Evolutionary conservation across 192 early-diverging fungal species (phyloP).

Genomic region (Entomortierella chlamydospora): DNA sequence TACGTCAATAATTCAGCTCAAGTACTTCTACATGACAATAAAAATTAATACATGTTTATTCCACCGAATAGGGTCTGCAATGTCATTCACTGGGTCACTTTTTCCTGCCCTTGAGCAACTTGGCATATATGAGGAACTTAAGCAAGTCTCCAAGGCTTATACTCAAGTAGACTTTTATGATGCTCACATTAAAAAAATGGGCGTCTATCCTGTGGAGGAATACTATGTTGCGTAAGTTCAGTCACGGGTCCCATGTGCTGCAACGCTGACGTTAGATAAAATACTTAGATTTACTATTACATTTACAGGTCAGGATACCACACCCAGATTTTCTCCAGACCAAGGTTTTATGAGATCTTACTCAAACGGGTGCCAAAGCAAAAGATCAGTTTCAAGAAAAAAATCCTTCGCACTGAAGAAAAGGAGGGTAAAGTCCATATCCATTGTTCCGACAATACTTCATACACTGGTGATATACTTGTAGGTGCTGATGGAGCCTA

Average conservation of each 20-base stretch:
- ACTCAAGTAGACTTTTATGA: background rate
- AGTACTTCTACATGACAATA: too few relatives aligned
- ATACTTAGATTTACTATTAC: background rate
- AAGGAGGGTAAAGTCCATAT: background rate
- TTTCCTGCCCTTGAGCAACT: background rate
- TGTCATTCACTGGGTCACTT: background rate
- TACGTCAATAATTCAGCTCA: background rate
- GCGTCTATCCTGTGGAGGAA: background rate
- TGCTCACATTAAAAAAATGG: background rate
- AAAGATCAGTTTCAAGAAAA: background rate
- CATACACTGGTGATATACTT: background rate
- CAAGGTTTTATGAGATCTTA: background rate
- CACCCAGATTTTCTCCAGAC: background rate
- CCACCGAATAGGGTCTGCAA: background rate
- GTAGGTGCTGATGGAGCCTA: background rate
- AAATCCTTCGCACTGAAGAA: background rate
- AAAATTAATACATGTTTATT: background rate
- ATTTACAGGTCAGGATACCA: background rate
- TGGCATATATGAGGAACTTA: background rate
- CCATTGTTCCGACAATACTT: background rate
- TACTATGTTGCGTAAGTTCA: background rate
- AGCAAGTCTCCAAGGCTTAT: background rate
- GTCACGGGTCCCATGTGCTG: background rate
- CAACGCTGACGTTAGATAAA: background rate
- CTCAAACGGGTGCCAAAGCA: background rate